These are phyloP conservation scores for Neonectria sp. DNA, from an alignment of 2,329 filamentous ascomycete species.

Conservation along the genomic window DNA sequence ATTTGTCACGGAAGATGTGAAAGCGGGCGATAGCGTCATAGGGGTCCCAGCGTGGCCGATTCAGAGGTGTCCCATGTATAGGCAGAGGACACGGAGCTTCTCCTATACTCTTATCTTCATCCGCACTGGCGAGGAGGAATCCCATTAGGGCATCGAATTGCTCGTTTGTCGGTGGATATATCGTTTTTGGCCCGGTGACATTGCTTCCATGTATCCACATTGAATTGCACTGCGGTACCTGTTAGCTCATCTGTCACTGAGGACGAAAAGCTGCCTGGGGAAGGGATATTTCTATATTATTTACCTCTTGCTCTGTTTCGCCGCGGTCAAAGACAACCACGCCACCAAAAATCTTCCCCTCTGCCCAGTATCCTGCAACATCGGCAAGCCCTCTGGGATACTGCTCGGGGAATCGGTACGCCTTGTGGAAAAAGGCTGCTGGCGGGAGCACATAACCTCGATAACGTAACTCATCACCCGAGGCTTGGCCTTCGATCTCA, in stretches of 20 bases:
- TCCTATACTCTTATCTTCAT: neutral
- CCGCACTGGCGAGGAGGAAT: neutral
- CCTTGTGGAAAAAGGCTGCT: too few species aligned
- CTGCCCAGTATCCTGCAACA: too few species aligned
- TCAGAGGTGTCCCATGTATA: conserved; percentile 6
- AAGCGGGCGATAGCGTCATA: neutral
- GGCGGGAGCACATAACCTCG: too few species aligned
- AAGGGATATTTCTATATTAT: neutral
- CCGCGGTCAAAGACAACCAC: conserved; percentile 50
- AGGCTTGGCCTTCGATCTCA: too few species aligned
- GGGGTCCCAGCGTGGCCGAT: conserved; percentile 11
- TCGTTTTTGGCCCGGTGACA: neutral
- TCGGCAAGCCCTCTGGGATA: too few species aligned
- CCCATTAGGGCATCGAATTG: conserved; percentile 6
- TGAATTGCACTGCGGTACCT: conserved; percentile 5
- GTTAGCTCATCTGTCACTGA: neutral
- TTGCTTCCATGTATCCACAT: conserved; percentile 21
- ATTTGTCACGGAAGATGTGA: conserved; percentile 75
- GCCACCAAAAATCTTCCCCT: too few species aligned
- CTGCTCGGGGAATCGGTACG: too few species aligned
- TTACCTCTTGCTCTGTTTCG: conserved; percentile 35
- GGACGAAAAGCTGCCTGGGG: too few species aligned
- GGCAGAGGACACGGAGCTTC: conserved; percentile 9
- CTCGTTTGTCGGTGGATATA: conserved; percentile 11
- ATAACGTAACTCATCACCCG: too few species aligned